These are phyloP conservation scores for Cavenderia fasciculata DNA, from an alignment of 78 protist genomes.

Conservation along the genomic window DNA sequence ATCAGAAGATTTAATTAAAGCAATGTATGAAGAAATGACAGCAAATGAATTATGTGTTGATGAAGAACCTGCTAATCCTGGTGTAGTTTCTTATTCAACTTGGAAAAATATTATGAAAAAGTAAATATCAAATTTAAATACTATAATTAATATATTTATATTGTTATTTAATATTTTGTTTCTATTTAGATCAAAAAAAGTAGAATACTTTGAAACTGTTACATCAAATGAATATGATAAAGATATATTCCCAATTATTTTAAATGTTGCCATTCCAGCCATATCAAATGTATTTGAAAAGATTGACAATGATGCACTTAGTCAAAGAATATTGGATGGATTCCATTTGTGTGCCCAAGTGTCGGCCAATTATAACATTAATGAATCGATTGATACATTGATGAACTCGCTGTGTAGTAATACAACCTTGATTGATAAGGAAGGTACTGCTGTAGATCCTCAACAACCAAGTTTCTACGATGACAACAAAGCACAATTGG, in stretches of 20 bases:
- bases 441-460: background rate
- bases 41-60: background rate
- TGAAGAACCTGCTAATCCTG: conserved; percentile 13
- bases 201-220: background rate
- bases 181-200: background rate
- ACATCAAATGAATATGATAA: conserved; percentile 45
- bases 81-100: background rate
- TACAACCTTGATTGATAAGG: conserved; percentile 43
- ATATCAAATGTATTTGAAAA: conserved; percentile 70
- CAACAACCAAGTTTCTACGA: conserved; percentile 37
- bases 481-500: conserved; percentile 81
- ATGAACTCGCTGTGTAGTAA: conserved; percentile 68
- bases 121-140: background rate
- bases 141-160: background rate
- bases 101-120: conserved; percentile 43
- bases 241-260: conserved; percentile 62
- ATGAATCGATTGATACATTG: conserved; percentile 66
- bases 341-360: conserved; percentile 77
- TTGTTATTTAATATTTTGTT: background rate
- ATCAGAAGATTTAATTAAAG: conserved; percentile 20
- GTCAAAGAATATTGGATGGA: conserved; percentile 64
- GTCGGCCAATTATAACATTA: conserved; percentile 67
- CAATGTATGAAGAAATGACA: conserved; percentile 23
- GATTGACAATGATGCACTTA: conserved; percentile 51
- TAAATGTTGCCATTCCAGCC: conserved; percentile 64